phyloP scores from a whole-genome alignment of 129 eudicot genomes.

The Chrysanthemum seticuspe region DNA sequence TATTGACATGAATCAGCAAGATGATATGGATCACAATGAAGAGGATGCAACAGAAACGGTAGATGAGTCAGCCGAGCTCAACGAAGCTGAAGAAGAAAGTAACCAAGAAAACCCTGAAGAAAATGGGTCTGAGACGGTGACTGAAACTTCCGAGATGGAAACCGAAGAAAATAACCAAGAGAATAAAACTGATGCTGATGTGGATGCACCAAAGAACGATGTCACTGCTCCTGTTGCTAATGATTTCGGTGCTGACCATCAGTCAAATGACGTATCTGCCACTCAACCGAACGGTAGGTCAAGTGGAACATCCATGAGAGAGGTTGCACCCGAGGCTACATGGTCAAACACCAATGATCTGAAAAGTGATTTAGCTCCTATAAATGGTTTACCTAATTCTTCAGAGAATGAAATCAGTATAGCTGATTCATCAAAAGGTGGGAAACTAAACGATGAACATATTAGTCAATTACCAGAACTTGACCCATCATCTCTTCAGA shows the following conservation, averaged over 20 bases:
- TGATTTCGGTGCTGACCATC: constrained; percentile 26
- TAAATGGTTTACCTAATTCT: constrained; percentile 56
- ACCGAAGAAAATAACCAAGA: constrained; percentile 37
- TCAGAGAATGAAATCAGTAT: constrained; percentile 48
- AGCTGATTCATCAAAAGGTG: constrained; percentile 54
- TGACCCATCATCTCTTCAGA: constrained; percentile 44
- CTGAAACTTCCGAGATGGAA: constrained; percentile 41
- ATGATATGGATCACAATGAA: constrained; percentile 52
- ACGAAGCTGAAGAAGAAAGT: constrained; percentile 41
- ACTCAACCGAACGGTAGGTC: constrained; percentile 47
- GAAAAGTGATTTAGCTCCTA: constrained; percentile 59
- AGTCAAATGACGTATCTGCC: constrained; percentile 43
- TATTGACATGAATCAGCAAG: constrained; percentile 53
- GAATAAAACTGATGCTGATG: constrained; percentile 34
- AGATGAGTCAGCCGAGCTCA: constrained; percentile 37
- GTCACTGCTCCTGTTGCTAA: constrained; percentile 20
- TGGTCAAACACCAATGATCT: constrained; percentile 50
- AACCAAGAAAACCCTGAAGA: constrained; percentile 42
- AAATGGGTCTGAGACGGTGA: constrained; percentile 33
- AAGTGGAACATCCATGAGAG: constrained; percentile 35
- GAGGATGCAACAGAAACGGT: constrained; percentile 40
- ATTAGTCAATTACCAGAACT: constrained; percentile 48
- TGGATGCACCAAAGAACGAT: constrained; percentile 44
- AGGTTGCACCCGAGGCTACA: constrained; percentile 52
- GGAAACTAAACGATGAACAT: constrained; percentile 48